Conservation (phyloP, 2,329 filamentous ascomycete species). For the Phaeosphaeriaceae sp. region DNA sequence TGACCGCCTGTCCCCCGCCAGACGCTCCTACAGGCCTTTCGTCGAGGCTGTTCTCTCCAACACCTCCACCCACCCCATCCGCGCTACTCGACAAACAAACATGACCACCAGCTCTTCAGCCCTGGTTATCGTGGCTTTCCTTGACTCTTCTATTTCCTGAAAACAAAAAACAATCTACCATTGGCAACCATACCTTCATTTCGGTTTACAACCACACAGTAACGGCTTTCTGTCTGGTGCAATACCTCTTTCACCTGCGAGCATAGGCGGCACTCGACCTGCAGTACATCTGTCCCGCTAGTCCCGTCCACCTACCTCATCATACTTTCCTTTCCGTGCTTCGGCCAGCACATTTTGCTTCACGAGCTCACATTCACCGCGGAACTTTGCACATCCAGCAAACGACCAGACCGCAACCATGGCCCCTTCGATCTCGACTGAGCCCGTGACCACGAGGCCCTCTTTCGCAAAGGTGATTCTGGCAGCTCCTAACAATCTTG, state of each 20-base stretch:
- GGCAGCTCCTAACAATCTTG: neutral
- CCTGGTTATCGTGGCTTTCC: conserved; percentile 56
- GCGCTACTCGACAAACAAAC: conserved; percentile 57
- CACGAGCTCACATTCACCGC: neutral
- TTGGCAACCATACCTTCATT: conserved; percentile 40
- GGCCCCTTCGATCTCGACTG: conserved; percentile 40
- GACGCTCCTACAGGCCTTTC: conserved; percentile 16
- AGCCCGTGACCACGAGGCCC: conserved; percentile 57
- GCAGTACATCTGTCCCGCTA: neutral
- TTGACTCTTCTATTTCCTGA: conserved; percentile 59
- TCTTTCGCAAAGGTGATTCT: conserved; percentile 77
- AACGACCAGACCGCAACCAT: conserved; percentile 22
- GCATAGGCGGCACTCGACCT: neutral
- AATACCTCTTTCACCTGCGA: conserved; percentile 10
- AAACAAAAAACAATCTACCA: conserved; percentile 33
- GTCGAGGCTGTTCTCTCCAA: conserved; percentile 21
- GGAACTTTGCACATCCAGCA: neutral
- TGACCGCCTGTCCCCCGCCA: conserved; percentile 16
- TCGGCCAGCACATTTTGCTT: neutral
- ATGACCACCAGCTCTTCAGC: conserved; percentile 56
- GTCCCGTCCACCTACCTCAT: neutral
- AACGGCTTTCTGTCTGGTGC: conserved; percentile 33
- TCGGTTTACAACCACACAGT: conserved; percentile 27
- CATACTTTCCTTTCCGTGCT: neutral
- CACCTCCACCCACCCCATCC: conserved; percentile 19